Evolutionary conservation across 2,329 filamentous ascomycete species (phyloP).

Genomic region (Dendryphion nanum): DNA sequence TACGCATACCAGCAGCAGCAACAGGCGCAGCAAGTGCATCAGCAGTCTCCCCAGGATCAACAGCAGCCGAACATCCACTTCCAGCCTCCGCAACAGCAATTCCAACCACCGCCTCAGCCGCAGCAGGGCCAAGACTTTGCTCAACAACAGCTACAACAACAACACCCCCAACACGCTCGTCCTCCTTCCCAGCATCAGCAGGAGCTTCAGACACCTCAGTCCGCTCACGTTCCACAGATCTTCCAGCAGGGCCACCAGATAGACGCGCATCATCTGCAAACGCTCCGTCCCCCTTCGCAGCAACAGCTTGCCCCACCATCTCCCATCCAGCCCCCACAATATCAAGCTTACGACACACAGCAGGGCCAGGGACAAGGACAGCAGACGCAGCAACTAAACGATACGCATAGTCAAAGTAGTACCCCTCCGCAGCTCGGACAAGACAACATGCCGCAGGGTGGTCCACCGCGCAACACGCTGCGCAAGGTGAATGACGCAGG

Average conservation of each 20-base stretch:
- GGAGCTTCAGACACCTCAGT: slow-evolving; percentile 32
- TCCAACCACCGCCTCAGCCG: slow-evolving; percentile 22
- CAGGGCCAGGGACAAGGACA: too few relatives aligned
- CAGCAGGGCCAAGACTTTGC: slow-evolving; percentile 32
- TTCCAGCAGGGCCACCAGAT: slow-evolving; percentile 25
- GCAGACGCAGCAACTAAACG: slow-evolving; percentile 23
- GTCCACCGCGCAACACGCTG: slow-evolving; percentile 29
- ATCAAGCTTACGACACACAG: slow-evolving; percentile 34
- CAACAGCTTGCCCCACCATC: slow-evolving; percentile 35
- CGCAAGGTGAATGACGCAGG: slow-evolving; percentile 34
- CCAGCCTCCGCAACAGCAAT: slow-evolving; percentile 21
- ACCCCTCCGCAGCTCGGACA: slow-evolving; percentile 27
- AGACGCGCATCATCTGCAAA: slow-evolving; percentile 29
- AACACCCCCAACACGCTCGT: slow-evolving; percentile 23
- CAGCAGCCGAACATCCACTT: slow-evolving; percentile 24
- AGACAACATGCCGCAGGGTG: slow-evolving; percentile 30
- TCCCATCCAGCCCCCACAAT: slow-evolving; percentile 25
- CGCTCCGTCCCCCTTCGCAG: slow-evolving; percentile 34
- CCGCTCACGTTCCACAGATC: slow-evolving; percentile 26
- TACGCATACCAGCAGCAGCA: slow-evolving; percentile 29
- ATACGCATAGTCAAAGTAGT: slow-evolving; percentile 24
- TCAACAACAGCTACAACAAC: slow-evolving; percentile 7
- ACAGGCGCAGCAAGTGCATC: slow-evolving; percentile 21
- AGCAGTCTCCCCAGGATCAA: slow-evolving; percentile 25
- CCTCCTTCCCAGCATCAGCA: slow-evolving; percentile 31